Percentiles rank a stretch among this genome's conserved stretches.
These are phyloP conservation scores for Citrullus mucosospermus DNA, from an alignment of 306 rosid genomes.

Conservation along the genomic window DNA sequence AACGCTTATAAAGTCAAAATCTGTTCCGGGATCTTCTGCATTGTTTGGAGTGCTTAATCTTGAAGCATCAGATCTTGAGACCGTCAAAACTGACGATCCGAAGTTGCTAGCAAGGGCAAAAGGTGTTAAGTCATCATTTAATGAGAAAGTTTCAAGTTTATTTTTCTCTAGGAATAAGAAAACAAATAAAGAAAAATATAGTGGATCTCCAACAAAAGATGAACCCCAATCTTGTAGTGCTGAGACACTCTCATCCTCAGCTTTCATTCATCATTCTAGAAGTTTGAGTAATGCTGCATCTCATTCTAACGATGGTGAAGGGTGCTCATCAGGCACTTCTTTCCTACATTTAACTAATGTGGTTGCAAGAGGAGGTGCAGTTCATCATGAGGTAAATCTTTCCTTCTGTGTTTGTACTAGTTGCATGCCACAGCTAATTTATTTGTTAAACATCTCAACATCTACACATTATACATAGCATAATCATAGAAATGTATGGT, in stretches of 20 bases:
- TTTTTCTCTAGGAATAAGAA: constrained; percentile 76
- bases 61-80: constrained; percentile 40
- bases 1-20: constrained; percentile 59
- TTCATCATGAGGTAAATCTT: constrained; percentile 49
- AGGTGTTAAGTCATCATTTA: constrained; percentile 58
- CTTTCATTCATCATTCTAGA: constrained; percentile 17
- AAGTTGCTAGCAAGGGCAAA: constrained; percentile 48
- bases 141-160: constrained; percentile 76
- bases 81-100: constrained; percentile 23
- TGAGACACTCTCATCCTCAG: constrained; percentile 19
- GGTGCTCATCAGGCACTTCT: constrained; percentile 25
- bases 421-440: neutral
- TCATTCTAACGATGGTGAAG: constrained; percentile 37
- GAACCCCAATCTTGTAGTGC: constrained; percentile 25
- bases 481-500: neutral
- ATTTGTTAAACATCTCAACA: neutral
- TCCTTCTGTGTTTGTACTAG: neutral
- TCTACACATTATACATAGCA: neutral
- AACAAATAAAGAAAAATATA: constrained; percentile 45
- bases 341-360: constrained; percentile 24
- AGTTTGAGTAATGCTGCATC: constrained; percentile 28
- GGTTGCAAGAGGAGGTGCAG: constrained; percentile 32
- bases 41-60: constrained; percentile 24
- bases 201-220: constrained; percentile 25
- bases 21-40: constrained; percentile 45